Evolutionary conservation across 169 alveolate genomes (phyloP).

Genomic region (Plasmodium gonderi): DNA sequence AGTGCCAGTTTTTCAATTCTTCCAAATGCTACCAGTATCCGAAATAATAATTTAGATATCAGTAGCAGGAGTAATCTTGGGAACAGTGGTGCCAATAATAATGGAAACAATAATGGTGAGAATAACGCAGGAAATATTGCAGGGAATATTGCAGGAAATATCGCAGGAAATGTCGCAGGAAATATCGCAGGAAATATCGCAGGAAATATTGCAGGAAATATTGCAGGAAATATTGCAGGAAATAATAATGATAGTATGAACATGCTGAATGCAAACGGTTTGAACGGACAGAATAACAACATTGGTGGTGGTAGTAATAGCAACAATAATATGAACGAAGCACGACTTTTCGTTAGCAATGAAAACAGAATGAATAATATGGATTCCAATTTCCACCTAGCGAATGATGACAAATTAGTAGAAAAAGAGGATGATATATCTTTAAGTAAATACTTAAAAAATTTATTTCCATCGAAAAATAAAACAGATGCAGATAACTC

Average conservation of each 20-base stretch:
- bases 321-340: conserved; percentile 1
- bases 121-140: conserved; percentile 3
- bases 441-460: conserved; percentile 68
- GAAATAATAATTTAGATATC: not conserved
- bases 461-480: conserved; percentile 38
- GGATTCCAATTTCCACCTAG: conserved; percentile 24
- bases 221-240: not conserved
- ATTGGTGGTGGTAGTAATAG: not conserved
- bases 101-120: not conserved
- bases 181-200: not conserved
- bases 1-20: not conserved
- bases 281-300: not conserved
- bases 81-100: not conserved
- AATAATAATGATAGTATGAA: no score
- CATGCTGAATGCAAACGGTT: not conserved
- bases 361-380: conserved; percentile 24
- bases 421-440: conserved; percentile 74
- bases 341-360: conserved; percentile 7
- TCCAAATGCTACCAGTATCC: not conserved
- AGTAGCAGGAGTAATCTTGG: not conserved
- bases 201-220: no score
- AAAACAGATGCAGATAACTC: conserved; percentile 10
- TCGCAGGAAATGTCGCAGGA: not conserved
- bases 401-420: conserved; percentile 44
- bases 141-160: no score